A percentile compares a stretch with the other conserved stretches of the same genome.
phyloP scores from a whole-genome alignment of 768 basidiomycete genomes.

The Rubroboletus pulcherrimus region DNA sequence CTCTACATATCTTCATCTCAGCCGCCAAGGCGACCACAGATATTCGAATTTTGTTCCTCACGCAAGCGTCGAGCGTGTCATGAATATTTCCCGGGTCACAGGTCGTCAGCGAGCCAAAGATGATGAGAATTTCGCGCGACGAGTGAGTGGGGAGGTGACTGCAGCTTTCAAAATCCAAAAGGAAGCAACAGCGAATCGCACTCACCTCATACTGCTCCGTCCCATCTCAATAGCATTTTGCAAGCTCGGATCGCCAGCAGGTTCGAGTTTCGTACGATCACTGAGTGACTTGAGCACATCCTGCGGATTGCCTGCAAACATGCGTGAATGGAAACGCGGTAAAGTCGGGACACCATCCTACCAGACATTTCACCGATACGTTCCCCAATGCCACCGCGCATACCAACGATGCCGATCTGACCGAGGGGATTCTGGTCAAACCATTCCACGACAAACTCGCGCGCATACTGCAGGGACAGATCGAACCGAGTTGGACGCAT shows the following conservation, averaged over 20 bases:
- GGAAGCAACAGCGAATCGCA: not conserved
- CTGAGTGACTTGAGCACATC: constrained; percentile 86
- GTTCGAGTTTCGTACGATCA: constrained; percentile 85
- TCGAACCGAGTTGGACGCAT: constrained; percentile 95
- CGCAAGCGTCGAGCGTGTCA: constrained; percentile 83
- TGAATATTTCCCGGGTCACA: constrained; percentile 97
- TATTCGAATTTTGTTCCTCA: constrained; percentile 82
- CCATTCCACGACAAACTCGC: constrained; percentile 94
- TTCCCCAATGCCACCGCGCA: constrained; percentile 89
- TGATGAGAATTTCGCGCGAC: constrained; percentile 89
- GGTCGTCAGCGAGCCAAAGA: constrained; percentile 94
- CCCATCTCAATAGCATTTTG: constrained; percentile 99
- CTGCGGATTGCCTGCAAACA: constrained; percentile 79
- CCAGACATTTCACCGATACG: constrained; percentile 91
- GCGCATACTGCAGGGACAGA: constrained; percentile 81
- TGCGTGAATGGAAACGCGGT: constrained; percentile 1
- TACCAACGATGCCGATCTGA: constrained; percentile 92
- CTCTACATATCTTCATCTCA: constrained; percentile 97
- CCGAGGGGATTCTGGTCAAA: constrained; percentile 99
- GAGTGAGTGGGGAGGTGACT: constrained; percentile 98
- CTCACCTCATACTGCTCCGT: constrained; percentile 83
- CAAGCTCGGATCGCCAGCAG: constrained; percentile 88
- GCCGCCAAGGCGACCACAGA: constrained; percentile 93
- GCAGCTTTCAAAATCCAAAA: constrained; percentile 6
- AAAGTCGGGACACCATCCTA: constrained; percentile 32